These are phyloP conservation scores for Leucocoprinus sp. DNA, from an alignment of 768 basidiomycete genomes.

Conservation along the genomic window DNA sequence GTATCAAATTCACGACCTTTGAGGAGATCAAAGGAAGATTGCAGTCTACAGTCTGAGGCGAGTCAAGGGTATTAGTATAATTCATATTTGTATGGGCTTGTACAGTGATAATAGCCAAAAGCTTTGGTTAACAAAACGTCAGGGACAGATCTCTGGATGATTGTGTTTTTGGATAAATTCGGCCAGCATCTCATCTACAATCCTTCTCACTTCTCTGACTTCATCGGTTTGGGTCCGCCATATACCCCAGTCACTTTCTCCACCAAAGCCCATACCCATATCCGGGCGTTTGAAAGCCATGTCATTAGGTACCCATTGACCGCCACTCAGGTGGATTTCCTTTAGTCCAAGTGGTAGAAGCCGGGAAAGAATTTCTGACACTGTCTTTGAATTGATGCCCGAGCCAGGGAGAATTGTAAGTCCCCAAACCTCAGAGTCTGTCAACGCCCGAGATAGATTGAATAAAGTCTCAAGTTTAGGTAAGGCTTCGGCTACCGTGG, in stretches of 20 bases:
- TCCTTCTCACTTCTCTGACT: constrained; percentile 42
- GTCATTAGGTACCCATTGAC: constrained; percentile 46
- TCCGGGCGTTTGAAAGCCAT: constrained; percentile 45
- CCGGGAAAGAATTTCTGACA: constrained; percentile 37
- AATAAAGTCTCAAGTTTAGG: constrained; percentile 33
- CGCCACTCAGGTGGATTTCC: constrained; percentile 74
- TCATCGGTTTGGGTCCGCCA: constrained; percentile 55
- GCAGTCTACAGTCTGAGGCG: neutral
- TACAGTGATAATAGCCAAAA: too few species aligned
- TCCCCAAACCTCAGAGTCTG: constrained; percentile 30
- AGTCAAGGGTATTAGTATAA: neutral
- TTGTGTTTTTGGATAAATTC: constrained; percentile 18
- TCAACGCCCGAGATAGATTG: constrained; percentile 24
- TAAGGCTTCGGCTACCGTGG: constrained; percentile 34
- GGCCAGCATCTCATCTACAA: constrained; percentile 31
- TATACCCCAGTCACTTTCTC: constrained; percentile 52
- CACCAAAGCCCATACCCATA: constrained; percentile 62
- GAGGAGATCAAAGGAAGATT: constrained; percentile 17
- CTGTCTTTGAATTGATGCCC: constrained; percentile 56
- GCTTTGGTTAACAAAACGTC: too few species aligned
- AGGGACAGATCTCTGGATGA: too few species aligned
- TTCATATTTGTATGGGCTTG: too few species aligned
- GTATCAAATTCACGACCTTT: constrained; percentile 19
- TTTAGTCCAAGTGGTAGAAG: constrained; percentile 49
- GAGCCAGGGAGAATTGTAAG: constrained; percentile 65